Base-by-base conservation (phyloP, 768 basidiomycete genomes). In the Naganishia vishniacii region DNA sequence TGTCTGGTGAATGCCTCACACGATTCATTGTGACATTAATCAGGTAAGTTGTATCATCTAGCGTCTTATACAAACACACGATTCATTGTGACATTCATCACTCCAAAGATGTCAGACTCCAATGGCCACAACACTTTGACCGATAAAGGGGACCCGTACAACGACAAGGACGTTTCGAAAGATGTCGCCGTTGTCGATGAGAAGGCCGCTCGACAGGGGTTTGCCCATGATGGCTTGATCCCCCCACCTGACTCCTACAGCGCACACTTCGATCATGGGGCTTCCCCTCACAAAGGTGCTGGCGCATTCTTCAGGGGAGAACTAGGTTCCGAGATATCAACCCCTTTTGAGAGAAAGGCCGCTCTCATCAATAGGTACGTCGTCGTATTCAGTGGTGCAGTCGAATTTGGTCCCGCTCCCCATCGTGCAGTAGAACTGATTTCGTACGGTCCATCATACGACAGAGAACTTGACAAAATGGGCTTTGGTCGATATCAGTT, bases 281-380 rank as follows among this genome's bases (percentile, higher is more conserved):
- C 34, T 40, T 4, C 37, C 12, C 53, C 37, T 23, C 53, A 56
- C 37, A 56, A 56, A 34, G 53, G 53, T 6, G 53, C 53, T 12
- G 53, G 34, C 25, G 53, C 53, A 2, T 56, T 32, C 32, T 26
- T 56, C 20, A 56, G 53, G 20, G 53, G 53, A 3, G 53, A 56
- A 15, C 53, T 56, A 2, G 53, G 53, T 4, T 56, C 53, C 3
- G 53, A 56, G 18, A 5, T 56, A 13, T 13, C 73, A 28, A 70
- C 72, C 28, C 65, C 70, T 0, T 78, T 74, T 61, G 75, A 78
- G 69, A 71, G 68, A 65, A 78, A 78, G 68, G 73, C 74, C 18
- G 70, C 72, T 23, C 62, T 75, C 16, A 70, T 78, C 70, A 76
- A 78, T 59, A 67, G 69, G 73, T 74, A 58, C 67, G 73, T 70